phyloP scores from a whole-genome alignment of 1,284 basidiomycete genomes.

The Boletus nobilissimus region DNA sequence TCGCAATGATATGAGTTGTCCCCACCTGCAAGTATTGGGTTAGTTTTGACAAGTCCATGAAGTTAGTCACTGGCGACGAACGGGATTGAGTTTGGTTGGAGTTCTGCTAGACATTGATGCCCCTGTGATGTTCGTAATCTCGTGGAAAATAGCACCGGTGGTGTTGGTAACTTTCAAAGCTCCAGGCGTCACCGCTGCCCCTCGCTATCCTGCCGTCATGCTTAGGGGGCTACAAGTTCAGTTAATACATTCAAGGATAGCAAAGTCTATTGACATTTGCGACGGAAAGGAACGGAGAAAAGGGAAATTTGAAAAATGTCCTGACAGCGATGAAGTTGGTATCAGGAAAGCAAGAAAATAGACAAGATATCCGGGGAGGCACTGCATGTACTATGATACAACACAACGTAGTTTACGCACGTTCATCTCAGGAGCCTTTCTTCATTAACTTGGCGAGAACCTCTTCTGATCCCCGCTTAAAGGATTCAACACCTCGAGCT shows the following conservation, averaged over 20 bases:
- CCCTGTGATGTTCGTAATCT: too few species aligned
- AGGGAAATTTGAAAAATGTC: not conserved
- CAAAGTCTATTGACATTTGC: not conserved
- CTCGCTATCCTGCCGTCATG: not conserved
- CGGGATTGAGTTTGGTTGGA: too few species aligned
- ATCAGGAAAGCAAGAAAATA: constrained; percentile 17
- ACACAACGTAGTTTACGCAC: constrained; percentile 24
- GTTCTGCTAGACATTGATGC: too few species aligned
- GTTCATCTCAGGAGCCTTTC: constrained; percentile 76
- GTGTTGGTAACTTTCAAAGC: too few species aligned
- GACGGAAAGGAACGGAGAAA: constrained; percentile 1
- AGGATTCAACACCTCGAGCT: constrained; percentile 79
- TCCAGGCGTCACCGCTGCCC: not conserved
- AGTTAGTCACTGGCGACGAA: too few species aligned
- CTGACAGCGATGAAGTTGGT: constrained; percentile 5
- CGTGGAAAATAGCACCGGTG: not conserved
- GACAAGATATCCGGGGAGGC: not conserved
- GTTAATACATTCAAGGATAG: not conserved
- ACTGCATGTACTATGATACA: constrained; percentile 1
- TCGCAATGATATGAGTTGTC: too few species aligned
- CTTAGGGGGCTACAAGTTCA: not conserved
- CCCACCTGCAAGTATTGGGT: too few species aligned
- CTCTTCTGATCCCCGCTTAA: constrained; percentile 85
- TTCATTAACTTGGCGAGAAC: constrained; percentile 81
- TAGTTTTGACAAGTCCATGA: too few species aligned